Evolutionary conservation across 2,329 filamentous ascomycete genomes (phyloP).

Genomic region (Hymenoscyphus occultus): DNA sequence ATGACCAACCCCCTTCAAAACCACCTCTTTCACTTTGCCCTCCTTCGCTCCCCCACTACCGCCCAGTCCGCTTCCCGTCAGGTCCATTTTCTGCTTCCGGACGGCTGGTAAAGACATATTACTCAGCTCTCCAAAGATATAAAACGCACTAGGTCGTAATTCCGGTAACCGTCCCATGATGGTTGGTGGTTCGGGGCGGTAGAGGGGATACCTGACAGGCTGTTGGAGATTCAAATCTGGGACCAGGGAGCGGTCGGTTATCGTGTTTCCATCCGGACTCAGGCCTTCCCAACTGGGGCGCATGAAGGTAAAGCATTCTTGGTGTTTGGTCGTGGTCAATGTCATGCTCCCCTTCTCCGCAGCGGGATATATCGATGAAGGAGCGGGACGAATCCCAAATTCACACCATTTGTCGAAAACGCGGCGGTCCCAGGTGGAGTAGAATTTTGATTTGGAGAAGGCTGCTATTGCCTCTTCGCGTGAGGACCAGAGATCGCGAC

Average conservation of each 20-base stretch:
- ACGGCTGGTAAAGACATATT: conserved; percentile 51
- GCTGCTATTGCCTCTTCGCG: conserved; percentile 62
- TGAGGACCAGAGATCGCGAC: conserved; percentile 81
- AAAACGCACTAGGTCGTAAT: conserved; percentile 64
- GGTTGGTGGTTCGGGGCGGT: conserved; percentile 60
- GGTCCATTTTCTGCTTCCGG: conserved; percentile 56
- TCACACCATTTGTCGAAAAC: conserved; percentile 72
- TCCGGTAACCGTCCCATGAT: conserved; percentile 56
- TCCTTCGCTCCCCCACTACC: conserved; percentile 63
- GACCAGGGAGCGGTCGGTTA: conserved; percentile 49
- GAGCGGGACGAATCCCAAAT: conserved; percentile 72
- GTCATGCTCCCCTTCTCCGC: conserved; percentile 53
- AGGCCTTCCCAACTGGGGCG: conserved; percentile 52
- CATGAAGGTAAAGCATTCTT: conserved; percentile 79
- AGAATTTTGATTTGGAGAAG: conserved; percentile 72
- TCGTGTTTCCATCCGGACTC: conserved; percentile 32
- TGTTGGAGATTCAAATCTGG: conserved; percentile 30
- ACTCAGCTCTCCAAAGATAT: conserved; percentile 63
- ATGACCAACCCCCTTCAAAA: conserved; percentile 68
- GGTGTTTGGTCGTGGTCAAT: conserved; percentile 78
- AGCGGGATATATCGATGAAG: conserved; percentile 57
- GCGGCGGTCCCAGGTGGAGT: conserved; percentile 75
- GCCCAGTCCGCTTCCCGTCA: conserved; percentile 63
- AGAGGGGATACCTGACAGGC: conserved; percentile 50
- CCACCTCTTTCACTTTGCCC: conserved; percentile 64